phyloP scores from a whole-genome alignment of 164 flowering plant species.

The Saururus chinensis region DNA sequence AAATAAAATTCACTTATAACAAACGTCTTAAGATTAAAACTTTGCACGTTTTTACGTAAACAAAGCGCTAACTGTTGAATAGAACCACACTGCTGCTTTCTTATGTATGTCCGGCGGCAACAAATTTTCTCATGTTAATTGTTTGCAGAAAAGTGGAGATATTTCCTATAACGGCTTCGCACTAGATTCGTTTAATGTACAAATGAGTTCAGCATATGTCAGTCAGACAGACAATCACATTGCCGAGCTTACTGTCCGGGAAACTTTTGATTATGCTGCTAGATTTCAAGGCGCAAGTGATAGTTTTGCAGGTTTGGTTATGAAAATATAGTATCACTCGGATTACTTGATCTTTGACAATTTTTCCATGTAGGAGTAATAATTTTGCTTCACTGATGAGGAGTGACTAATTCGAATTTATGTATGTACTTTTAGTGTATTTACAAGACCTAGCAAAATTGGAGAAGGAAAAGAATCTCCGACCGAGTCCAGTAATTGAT shows the following conservation, averaged over 20 bases:
- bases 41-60: too few species aligned
- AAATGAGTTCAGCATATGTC: slow-evolving; percentile 75
- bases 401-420: neutral
- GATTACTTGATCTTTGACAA: neutral
- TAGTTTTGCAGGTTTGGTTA: slow-evolving; percentile 48
- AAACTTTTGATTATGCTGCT: slow-evolving; percentile 86
- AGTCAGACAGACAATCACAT: slow-evolving; percentile 84
- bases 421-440: slow-evolving; percentile 23
- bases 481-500: slow-evolving; percentile 80
- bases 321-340: too few species aligned
- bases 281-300: slow-evolving; percentile 77
- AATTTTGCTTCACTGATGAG: neutral
- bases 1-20: too few species aligned
- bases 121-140: neutral
- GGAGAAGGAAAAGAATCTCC: slow-evolving; percentile 61
- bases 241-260: slow-evolving; percentile 80
- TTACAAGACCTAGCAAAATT: slow-evolving; percentile 44
- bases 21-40: too few species aligned
- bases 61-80: too few species aligned
- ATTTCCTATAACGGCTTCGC: slow-evolving; percentile 62
- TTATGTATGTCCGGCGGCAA: too few species aligned
- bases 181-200: slow-evolving; percentile 51
- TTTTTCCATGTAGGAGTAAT: neutral
- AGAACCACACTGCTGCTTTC: too few species aligned
- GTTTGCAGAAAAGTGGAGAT: slow-evolving; percentile 54